Evolutionary conservation across 345 rosid species (phyloP), one percentile per base, ranked within the genome.

Genomic region (Excoecaria agallocha): DNA sequence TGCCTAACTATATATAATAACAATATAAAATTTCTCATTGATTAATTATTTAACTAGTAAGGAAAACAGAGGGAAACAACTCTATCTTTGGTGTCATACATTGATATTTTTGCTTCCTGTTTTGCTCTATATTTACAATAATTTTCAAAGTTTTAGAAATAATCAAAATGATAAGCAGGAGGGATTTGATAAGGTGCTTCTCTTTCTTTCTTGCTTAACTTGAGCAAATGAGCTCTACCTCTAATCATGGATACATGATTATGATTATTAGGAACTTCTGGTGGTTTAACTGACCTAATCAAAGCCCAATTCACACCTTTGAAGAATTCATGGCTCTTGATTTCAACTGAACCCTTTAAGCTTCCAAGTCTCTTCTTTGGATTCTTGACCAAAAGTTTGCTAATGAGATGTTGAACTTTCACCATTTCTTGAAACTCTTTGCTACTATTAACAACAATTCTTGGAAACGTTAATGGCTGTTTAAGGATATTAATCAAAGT

Each of bases 271-370:
- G 97, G 97, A 30, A 90, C 84, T 71, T 90, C 87, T 17, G 98
- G 98, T 52, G 98, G 98, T 66, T 82, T 86, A 20, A 92, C 87
- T 8, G 97, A 85, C 79, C 97, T 81, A 74, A 91, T 89, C 79
- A 94, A 78, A 45, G 97, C 97, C 98, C 98, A 94, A 74, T 87
- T 90, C 52, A 94, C 92, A 12, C 92, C 91, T 60, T 85, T 89
- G 74, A 94, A 92, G 83, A 94, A 92, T 51, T 84, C 97, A 65
- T 94, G 98, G 77, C 91, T 69, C 81, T 90, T 94, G 79, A 94
- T 88, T 81, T 92, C 97, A 1, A 81, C 82, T 12, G 98, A 86
- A 1, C 98, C 98, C 78, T 87, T 84, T 43, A 87, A 69, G 57
- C 89, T 85, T 56, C 98, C 98, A 1, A 91, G 81, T 77, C 98